A percentile compares a stretch with the other conserved stretches of the same genome.
Conservation (phyloP, 2,329 filamentous ascomycete species). For the Neonectria faginata region DNA sequence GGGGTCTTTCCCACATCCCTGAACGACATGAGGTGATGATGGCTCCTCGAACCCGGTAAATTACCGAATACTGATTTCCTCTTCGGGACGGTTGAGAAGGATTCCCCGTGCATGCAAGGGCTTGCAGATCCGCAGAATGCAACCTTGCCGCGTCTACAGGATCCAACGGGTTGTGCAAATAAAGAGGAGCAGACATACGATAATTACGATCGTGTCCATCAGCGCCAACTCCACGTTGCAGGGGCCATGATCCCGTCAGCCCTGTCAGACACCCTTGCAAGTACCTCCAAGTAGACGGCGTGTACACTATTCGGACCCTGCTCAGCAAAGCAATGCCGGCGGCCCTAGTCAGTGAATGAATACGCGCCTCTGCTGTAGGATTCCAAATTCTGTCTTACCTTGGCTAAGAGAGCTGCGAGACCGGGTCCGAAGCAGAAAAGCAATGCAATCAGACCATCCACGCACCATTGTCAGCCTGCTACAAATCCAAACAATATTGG, state of each 20-base stretch:
- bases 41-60: background rate
- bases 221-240: background rate
- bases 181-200: background rate
- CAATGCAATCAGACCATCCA: background rate
- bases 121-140: background rate
- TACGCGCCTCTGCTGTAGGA: background rate
- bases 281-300: conserved; percentile 7
- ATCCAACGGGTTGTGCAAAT: background rate
- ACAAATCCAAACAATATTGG: background rate
- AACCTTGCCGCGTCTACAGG: conserved; percentile 11
- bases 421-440: background rate
- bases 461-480: conserved; percentile 1
- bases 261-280: conserved; percentile 1
- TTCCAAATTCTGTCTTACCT: background rate
- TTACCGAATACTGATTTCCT: conserved; percentile 11
- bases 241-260: conserved; percentile 2
- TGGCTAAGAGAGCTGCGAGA: background rate
- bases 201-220: background rate
- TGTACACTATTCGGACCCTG: background rate
- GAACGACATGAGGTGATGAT: conserved; percentile 9
- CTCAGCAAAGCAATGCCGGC: background rate
- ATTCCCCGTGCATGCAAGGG: conserved; percentile 10
- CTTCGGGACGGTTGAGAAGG: background rate
- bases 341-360: background rate
- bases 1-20: background rate